Conservation (phyloP, 805 yeast species). For the Nakazawaea sp. region DNA sequence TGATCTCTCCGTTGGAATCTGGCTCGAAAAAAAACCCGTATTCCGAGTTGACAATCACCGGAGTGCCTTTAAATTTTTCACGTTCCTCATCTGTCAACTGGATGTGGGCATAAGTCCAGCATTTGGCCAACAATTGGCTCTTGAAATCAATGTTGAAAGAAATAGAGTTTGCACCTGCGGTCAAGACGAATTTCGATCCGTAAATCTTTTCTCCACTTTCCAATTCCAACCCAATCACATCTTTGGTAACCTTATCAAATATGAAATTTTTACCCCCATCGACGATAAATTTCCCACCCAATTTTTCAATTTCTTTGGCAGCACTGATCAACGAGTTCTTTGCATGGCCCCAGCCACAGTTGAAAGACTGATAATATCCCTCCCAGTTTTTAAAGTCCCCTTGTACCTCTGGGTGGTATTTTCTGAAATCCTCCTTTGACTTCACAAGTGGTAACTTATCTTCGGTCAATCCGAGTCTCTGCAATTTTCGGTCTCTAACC, state of each 20-base stretch:
- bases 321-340: conserved; percentile 18
- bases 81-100: conserved; percentile 24
- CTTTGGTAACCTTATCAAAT: conserved; percentile 13
- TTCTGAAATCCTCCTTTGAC: conserved; percentile 3
- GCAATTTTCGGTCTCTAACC: conserved; percentile 3
- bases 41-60: conserved; percentile 25
- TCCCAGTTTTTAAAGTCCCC: conserved; percentile 17
- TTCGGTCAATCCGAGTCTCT: background rate
- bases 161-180: conserved; percentile 23
- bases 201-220: conserved; percentile 12
- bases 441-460: conserved; percentile 5
- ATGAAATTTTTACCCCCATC: conserved; percentile 15
- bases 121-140: conserved; percentile 25
- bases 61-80: conserved; percentile 18
- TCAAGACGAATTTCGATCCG: conserved; percentile 16
- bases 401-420: conserved; percentile 14
- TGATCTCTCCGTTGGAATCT: conserved; percentile 23
- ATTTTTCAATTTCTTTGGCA: conserved; percentile 17
- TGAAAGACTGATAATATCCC: conserved; percentile 16
- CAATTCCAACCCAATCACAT: conserved; percentile 8
- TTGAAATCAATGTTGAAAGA: conserved; percentile 22
- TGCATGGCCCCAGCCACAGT: conserved; percentile 28
- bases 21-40: conserved; percentile 31
- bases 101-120: conserved; percentile 29
- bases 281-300: conserved; percentile 25